Percentiles rank a stretch among this genome's conserved stretches.
Conservation (phyloP, 805 yeast species). For the Nakazawaea wyomingensis region DNA sequence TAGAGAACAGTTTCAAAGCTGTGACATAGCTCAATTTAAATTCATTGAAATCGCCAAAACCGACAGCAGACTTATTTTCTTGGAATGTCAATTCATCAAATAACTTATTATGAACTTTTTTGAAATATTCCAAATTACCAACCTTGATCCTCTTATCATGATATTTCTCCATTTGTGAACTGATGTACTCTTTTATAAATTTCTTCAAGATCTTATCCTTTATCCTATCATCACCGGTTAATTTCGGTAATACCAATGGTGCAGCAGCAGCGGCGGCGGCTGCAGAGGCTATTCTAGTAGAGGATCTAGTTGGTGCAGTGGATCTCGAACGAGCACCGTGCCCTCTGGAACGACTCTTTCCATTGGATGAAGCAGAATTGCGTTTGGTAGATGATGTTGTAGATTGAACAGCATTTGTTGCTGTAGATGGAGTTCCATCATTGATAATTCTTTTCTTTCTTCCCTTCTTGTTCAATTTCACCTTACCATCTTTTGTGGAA, state of each 20-base stretch:
- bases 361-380: no score
- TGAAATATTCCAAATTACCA: slow-evolving; percentile 23
- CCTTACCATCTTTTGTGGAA: slow-evolving; percentile 6
- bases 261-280: no score
- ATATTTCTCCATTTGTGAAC: slow-evolving; percentile 17
- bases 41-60: slow-evolving; percentile 1
- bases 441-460: slow-evolving; percentile 11
- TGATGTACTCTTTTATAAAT: slow-evolving; percentile 23
- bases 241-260: no score
- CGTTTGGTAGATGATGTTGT: no score
- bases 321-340: no score
- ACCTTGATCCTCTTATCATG: slow-evolving; percentile 16
- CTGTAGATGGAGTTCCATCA: slow-evolving; percentile 11
- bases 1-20: not conserved
- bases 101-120: not conserved
- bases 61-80: not conserved
- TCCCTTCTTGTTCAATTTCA: slow-evolving; percentile 13
- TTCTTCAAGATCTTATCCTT: slow-evolving; percentile 22
- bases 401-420: slow-evolving; percentile 20
- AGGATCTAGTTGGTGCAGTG: no score
- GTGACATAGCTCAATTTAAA: not conserved
- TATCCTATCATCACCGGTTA: slow-evolving; percentile 16
- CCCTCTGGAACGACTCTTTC: no score
- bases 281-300: no score
- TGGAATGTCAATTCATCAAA: not conserved